Evolutionary conservation across 495 filamentous ascomycete species (phyloP).

Genomic region (Poronia punctata): DNA sequence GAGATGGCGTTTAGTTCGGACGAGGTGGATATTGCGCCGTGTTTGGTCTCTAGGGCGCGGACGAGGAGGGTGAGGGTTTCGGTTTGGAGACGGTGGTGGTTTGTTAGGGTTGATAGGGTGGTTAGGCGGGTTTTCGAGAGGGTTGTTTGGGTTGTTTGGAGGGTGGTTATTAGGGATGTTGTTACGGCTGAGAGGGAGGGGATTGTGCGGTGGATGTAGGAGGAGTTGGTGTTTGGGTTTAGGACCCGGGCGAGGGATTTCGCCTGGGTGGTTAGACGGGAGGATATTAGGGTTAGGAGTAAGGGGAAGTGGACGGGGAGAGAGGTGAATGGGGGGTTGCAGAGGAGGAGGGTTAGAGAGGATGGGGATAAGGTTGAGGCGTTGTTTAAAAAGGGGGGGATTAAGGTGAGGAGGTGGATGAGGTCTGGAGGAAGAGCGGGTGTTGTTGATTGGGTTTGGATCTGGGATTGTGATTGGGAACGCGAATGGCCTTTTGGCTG

Average conservation of each 20-base stretch:
- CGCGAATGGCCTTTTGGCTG: too few relatives aligned
- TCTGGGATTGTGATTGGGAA: slow-evolving; percentile 7
- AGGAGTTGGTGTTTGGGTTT: slow-evolving; percentile 44
- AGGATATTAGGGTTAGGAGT: slow-evolving; percentile 34
- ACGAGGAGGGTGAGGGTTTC: slow-evolving; percentile 27
- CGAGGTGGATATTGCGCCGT: slow-evolving; percentile 57
- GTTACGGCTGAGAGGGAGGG: slow-evolving; percentile 30
- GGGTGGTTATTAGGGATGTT: slow-evolving; percentile 15
- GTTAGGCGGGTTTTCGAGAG: slow-evolving; percentile 30
- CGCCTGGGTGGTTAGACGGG: slow-evolving; percentile 31
- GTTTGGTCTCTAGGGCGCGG: slow-evolving; percentile 44
- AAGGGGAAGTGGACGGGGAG: slow-evolving; percentile 34
- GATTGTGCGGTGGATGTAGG: slow-evolving; percentile 43
- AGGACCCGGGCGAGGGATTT: slow-evolving; percentile 37
- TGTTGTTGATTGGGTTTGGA: slow-evolving; percentile 11
- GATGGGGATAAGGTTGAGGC: slow-evolving; percentile 14
- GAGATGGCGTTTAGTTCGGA: slow-evolving; percentile 53
- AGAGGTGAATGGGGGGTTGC: slow-evolving; percentile 33
- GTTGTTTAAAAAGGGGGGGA: slow-evolving; percentile 31
- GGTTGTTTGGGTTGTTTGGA: slow-evolving; percentile 14
- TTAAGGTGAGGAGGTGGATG: slow-evolving; percentile 37
- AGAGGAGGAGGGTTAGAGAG: slow-evolving; percentile 28
- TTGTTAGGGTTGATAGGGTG: slow-evolving; percentile 19
- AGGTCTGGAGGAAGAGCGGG: slow-evolving; percentile 23
- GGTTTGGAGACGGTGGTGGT: slow-evolving; percentile 24